Evolutionary conservation across 495 filamentous ascomycete genomes (phyloP).

Genomic region (Astrocystis sublimbata): DNA sequence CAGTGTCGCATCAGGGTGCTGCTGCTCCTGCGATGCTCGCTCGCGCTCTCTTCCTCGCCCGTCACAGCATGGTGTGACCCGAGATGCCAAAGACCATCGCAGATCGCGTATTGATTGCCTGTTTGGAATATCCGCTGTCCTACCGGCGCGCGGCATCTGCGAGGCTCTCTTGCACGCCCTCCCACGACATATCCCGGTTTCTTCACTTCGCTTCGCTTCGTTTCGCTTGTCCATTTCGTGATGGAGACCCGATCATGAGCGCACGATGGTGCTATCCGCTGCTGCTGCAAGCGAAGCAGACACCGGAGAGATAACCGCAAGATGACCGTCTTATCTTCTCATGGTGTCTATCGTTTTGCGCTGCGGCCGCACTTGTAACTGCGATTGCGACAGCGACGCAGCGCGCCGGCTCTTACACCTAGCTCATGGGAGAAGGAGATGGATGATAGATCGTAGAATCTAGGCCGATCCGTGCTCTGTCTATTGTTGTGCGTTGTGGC

Average conservation of each 20-base stretch:
- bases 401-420: too few species aligned
- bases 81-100: constrained; percentile 22
- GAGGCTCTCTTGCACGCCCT: constrained; percentile 9
- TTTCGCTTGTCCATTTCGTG: not conserved
- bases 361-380: constrained; percentile 6
- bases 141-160: constrained; percentile 6
- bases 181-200: not conserved
- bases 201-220: not conserved
- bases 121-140: constrained; percentile 11
- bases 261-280: not conserved
- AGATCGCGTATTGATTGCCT: constrained; percentile 19
- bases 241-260: not conserved
- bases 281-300: not conserved
- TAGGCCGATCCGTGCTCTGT: not conserved
- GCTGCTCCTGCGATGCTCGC: too few species aligned
- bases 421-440: not conserved
- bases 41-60: too few species aligned
- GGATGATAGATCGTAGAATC: too few species aligned
- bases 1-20: constrained; percentile 13
- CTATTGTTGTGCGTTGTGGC: too few species aligned
- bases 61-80: constrained; percentile 12
- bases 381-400: constrained; percentile 12
- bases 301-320: too few species aligned
- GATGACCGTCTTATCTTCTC: not conserved
- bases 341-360: not conserved